Conservation (phyloP, 371 early-diverging fungal genomes). For the Mucor saturninus region DNA sequence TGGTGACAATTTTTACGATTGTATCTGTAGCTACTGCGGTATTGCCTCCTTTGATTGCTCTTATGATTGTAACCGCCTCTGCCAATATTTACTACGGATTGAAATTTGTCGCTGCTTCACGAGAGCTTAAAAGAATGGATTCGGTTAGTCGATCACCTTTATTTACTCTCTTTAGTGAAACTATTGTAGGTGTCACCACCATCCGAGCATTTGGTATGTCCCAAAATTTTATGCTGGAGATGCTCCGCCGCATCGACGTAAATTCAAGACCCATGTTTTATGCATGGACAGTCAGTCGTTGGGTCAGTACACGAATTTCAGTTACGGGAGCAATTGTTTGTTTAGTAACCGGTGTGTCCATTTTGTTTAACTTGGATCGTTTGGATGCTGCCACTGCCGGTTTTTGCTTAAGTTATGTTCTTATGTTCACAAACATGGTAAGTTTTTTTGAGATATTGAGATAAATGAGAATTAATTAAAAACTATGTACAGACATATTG, state of each 20-base stretch:
- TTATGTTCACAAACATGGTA: conserved; percentile 53
- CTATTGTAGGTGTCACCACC: conserved; percentile 61
- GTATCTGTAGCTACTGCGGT: conserved; percentile 59
- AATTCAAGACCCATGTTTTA: conserved; percentile 73
- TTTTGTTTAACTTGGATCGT: conserved; percentile 45
- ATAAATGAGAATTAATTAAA: too few relatives aligned
- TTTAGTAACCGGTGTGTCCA: conserved; percentile 57
- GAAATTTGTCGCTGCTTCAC: conserved; percentile 62
- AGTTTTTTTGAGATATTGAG: too few relatives aligned
- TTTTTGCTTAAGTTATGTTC: conserved; percentile 73
- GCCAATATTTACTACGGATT: conserved; percentile 52
- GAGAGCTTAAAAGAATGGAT: conserved; percentile 80
- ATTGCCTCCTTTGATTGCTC: conserved; percentile 56
- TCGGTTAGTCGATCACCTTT: conserved; percentile 73
- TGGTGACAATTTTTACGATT: conserved; percentile 58
- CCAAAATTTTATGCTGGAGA: conserved; percentile 56
- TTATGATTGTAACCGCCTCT: conserved; percentile 39
- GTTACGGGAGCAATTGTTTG: conserved; percentile 66
- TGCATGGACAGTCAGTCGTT: conserved; percentile 79
- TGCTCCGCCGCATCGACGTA: conserved; percentile 54
- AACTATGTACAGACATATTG: conserved; percentile 66
- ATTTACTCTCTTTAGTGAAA: conserved; percentile 75
- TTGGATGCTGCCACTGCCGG: conserved; percentile 77
- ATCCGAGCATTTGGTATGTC: conserved; percentile 78
- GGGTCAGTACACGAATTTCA: conserved; percentile 80